A percentile compares a stretch with the other conserved stretches of the same genome.
Evolutionary conservation across 1,284 basidiomycete species (phyloP).

Genomic region (Ustilago vetiveriae): DNA sequence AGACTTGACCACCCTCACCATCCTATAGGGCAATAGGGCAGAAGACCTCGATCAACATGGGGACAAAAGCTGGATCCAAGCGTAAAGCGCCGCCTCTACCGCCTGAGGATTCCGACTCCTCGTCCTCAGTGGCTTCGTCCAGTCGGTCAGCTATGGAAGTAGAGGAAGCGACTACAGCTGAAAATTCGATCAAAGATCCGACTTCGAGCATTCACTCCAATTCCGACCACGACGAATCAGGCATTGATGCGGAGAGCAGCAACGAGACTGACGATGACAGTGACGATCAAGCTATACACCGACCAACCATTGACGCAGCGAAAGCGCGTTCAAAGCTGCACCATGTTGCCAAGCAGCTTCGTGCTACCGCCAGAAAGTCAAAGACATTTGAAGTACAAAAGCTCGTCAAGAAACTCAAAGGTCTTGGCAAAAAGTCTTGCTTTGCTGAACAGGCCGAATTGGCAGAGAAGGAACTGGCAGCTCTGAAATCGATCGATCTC

Average conservation of each 20-base stretch:
- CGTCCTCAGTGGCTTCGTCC: slow-evolving; percentile 26
- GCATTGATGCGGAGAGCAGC: not conserved
- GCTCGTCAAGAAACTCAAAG: slow-evolving; percentile 82
- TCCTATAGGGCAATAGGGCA: too few relatives aligned
- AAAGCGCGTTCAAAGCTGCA: slow-evolving; percentile 67
- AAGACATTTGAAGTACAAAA: slow-evolving; percentile 84
- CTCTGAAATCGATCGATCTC: slow-evolving; percentile 73
- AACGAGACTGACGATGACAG: not conserved
- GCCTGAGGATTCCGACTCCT: not conserved
- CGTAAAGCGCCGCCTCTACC: slow-evolving; percentile 5
- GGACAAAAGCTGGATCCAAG: not conserved
- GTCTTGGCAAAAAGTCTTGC: slow-evolving; percentile 68
- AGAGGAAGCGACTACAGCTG: slow-evolving; percentile 5
- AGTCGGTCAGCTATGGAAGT: slow-evolving; percentile 15
- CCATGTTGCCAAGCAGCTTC: slow-evolving; percentile 75
- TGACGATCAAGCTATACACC: not conserved
- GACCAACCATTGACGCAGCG: slow-evolving; percentile 13
- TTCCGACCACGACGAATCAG: not conserved
- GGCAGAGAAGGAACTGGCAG: slow-evolving; percentile 75
- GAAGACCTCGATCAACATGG: slow-evolving; percentile 3
- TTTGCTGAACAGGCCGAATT: slow-evolving; percentile 59
- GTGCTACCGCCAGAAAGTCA: slow-evolving; percentile 80
- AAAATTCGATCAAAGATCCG: not conserved
- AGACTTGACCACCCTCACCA: too few relatives aligned
- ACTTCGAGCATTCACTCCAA: not conserved